Percentiles rank a stretch among this genome's conserved stretches.
phyloP scores from a whole-genome alignment of 176 grass and related monocot species.

The Zea luxurians region DNA sequence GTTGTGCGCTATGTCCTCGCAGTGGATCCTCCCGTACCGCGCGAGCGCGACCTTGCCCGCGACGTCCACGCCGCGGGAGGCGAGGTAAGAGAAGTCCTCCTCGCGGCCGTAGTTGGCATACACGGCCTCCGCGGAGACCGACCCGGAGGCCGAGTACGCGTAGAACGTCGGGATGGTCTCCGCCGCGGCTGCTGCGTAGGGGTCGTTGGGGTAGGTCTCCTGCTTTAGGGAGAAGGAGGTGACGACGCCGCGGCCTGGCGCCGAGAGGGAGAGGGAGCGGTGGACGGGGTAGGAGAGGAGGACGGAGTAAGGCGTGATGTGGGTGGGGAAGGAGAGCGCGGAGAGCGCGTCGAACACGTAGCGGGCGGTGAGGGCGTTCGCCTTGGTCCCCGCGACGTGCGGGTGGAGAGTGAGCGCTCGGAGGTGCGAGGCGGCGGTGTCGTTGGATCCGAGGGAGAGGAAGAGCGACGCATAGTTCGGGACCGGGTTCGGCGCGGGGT shows the following conservation, averaged over 20 bases:
- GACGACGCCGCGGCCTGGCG: constrained; percentile 15
- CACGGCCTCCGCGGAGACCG: constrained; percentile 59
- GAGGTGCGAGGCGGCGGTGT: constrained; percentile 69
- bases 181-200: constrained; percentile 42
- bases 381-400: constrained; percentile 68
- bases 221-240: constrained; percentile 55
- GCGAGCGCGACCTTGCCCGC: constrained; percentile 58
- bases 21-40: constrained; percentile 74
- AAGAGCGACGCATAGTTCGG: constrained; percentile 60
- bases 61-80: constrained; percentile 47
- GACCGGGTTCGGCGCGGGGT: neutral
- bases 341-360: constrained; percentile 50
- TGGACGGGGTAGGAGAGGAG: constrained; percentile 72
- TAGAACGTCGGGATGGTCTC: constrained; percentile 65
- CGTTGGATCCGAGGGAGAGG: constrained; percentile 66
- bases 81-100: constrained; percentile 68
- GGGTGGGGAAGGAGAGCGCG: constrained; percentile 49
- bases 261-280: constrained; percentile 66
- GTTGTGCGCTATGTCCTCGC: constrained; percentile 70
- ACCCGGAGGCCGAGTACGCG: constrained; percentile 66
- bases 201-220: constrained; percentile 46
- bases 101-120: constrained; percentile 83
- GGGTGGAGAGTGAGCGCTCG: constrained; percentile 66
- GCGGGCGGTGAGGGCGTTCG: constrained; percentile 53
- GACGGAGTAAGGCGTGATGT: constrained; percentile 65